These are phyloP conservation scores for Ogataea pilisensis DNA, from an alignment of 805 yeast genomes.

Conservation along the genomic window DNA sequence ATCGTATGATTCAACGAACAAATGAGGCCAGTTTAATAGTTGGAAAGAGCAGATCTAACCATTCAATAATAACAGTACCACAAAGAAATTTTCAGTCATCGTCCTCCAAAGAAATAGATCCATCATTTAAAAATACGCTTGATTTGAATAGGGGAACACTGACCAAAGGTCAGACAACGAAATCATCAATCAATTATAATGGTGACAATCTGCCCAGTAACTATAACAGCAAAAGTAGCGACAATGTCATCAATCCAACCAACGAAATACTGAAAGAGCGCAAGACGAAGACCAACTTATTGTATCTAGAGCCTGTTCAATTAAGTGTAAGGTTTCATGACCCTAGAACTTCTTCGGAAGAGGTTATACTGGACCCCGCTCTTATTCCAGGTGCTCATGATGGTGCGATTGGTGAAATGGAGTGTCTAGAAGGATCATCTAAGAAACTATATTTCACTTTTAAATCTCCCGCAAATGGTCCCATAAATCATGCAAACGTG, in stretches of 20 bases:
- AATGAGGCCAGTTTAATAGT: constrained; percentile 32
- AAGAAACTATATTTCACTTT: constrained; percentile 44
- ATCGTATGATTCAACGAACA: constrained; percentile 29
- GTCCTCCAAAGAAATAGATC: neutral
- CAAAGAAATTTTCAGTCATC: constrained; percentile 5
- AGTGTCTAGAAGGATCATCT: constrained; percentile 36
- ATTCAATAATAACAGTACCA: constrained; percentile 15
- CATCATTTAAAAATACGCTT: neutral
- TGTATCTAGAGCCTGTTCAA: constrained; percentile 33
- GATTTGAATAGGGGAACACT: neutral
- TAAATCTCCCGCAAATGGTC: constrained; percentile 20
- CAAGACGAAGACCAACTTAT: neutral
- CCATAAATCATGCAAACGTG: constrained; percentile 2
- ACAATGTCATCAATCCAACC: neutral
- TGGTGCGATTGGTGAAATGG: constrained; percentile 77
- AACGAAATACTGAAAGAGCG: too few relatives aligned
- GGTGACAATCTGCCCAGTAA: neutral
- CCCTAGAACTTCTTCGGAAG: constrained; percentile 48
- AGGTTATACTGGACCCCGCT: constrained; percentile 58
- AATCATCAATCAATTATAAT: neutral
- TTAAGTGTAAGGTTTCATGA: constrained; percentile 64
- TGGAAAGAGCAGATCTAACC: constrained; percentile 21
- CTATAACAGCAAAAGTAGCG: neutral
- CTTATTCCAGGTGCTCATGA: constrained; percentile 58
- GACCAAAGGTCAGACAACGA: neutral